phyloP scores from a whole-genome alignment of 192 early-diverging fungal genomes.

The Backusella tarrabulga region DNA sequence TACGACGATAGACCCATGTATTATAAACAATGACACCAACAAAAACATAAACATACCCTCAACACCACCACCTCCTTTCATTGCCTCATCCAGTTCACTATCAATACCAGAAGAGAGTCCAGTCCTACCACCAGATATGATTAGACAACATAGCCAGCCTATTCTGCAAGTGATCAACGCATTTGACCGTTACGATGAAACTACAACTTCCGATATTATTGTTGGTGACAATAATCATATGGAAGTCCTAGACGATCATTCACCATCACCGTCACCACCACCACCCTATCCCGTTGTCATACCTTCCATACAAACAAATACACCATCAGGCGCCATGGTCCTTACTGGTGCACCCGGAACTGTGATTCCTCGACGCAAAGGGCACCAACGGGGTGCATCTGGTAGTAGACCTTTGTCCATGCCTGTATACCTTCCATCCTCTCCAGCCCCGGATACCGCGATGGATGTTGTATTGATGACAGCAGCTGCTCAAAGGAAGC shows the following conservation, averaged over 20 bases:
- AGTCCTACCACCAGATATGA: neutral
- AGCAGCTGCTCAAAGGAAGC: neutral
- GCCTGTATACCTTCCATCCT: constrained; percentile 6
- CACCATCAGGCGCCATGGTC: neutral
- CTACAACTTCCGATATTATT: neutral
- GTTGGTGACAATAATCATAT: neutral
- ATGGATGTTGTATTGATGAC: neutral
- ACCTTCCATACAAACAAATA: constrained; percentile 14
- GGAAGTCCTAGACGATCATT: neutral
- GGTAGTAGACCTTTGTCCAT: constrained; percentile 1
- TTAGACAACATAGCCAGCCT: neutral
- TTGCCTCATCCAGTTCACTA: neutral
- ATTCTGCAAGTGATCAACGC: neutral
- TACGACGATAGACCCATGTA: neutral
- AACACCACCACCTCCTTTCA: neutral
- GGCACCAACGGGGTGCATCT: neutral
- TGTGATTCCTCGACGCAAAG: neutral
- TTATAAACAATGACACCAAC: neutral
- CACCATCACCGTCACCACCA: neutral
- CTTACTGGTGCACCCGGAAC: neutral
- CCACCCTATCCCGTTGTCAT: constrained; percentile 4
- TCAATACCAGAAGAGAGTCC: neutral
- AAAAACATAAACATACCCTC: neutral
- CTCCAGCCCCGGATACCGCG: neutral
- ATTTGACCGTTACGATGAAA: constrained; percentile 1